Evolutionary conservation across 768 basidiomycete genomes (phyloP), one percentile per base, ranked within the genome.

Genomic region (Phylloporus scabripes): DNA sequence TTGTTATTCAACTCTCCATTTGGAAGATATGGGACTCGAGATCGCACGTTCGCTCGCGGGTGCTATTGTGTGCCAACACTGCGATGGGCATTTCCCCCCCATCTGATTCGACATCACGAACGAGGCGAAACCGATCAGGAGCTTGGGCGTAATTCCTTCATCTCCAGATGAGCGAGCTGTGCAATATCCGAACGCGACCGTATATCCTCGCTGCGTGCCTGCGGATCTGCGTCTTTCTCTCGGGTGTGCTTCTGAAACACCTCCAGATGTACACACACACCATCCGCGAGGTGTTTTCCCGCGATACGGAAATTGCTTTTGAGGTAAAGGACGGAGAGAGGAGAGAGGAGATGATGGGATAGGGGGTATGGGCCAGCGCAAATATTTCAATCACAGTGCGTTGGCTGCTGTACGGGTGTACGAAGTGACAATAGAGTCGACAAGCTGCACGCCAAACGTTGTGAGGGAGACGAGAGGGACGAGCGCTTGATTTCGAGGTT

Each of bases 381-480:
- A 82, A 82, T 83, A 79, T 64, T 86, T 85, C 59, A 86, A 86
- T 54, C 83, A 86, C 58, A 74, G 84, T 83, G 34, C 40, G 66
- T 58, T n/a, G 17, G 15, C 46, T 48, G 33, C 37, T 14, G 36
- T 10, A 29, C 18, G 12, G 43, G 10, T 18, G 31, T 9, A 20
- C 6, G 10, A 17, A n/a, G 26, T 55, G 44, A 57, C 46, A n/a
- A 14, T 1, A 17, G 31, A 20, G 7, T 39, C 37, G 38, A 14
- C 51, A 83, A 80, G 75, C 59, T 82, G 80, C 55, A 58, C 67
- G 5, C 79, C 81, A 8, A 81, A 79, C 44, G 55, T 82, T 10
- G 65, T 65, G 24, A 82, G 79, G n/a, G 60, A 64, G 58, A 18
- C 70, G 76, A 36, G 55, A 63, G 6, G 74, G 74, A 18, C 72